These are phyloP conservation scores for Paratrimastix pyriformis DNA, from an alignment of 78 protist genomes.

Conservation along the genomic window DNA sequence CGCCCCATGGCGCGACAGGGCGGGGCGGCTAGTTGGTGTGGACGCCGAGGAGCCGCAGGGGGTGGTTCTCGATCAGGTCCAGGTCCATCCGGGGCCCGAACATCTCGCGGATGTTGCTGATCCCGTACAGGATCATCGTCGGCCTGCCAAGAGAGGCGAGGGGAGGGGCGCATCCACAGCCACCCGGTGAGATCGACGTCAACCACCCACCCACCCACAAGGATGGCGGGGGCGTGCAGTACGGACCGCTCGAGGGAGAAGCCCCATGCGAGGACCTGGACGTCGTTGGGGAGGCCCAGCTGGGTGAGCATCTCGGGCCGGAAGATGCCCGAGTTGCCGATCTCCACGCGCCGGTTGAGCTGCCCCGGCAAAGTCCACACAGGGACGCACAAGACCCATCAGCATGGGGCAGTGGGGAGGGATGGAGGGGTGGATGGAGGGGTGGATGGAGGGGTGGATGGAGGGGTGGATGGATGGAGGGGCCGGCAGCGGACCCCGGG, in stretches of 20 bases:
- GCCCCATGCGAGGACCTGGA: constrained; percentile 89
- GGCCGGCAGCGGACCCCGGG: background rate
- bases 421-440: no score
- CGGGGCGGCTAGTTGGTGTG: no score
- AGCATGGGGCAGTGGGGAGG: no score
- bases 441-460: no score
- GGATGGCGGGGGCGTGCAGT: background rate
- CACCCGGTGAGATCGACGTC: constrained; percentile 2
- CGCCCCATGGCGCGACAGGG: no score
- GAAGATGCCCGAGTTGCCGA: constrained; percentile 92
- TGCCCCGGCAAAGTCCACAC: no score
- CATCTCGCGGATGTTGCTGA: constrained; percentile 83
- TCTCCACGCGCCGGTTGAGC: constrained; percentile 53
- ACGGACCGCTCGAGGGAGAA: constrained; percentile 74
- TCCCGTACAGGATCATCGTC: constrained; percentile 89
- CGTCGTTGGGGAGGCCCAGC: constrained; percentile 95
- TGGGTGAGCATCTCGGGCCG: constrained; percentile 97
- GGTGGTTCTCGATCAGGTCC: constrained; percentile 37
- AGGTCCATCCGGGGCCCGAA: constrained; percentile 82
- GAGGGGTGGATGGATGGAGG: no score
- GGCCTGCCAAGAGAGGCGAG: constrained; percentile 53
- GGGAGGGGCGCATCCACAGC: constrained; percentile 11
- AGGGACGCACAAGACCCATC: no score
- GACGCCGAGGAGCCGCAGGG: no score
- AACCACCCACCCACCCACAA: background rate